Evolutionary conservation across 148 eudicot genomes (phyloP), one percentile per base, ranked within the genome.

Genomic region (Cornus suecica): DNA sequence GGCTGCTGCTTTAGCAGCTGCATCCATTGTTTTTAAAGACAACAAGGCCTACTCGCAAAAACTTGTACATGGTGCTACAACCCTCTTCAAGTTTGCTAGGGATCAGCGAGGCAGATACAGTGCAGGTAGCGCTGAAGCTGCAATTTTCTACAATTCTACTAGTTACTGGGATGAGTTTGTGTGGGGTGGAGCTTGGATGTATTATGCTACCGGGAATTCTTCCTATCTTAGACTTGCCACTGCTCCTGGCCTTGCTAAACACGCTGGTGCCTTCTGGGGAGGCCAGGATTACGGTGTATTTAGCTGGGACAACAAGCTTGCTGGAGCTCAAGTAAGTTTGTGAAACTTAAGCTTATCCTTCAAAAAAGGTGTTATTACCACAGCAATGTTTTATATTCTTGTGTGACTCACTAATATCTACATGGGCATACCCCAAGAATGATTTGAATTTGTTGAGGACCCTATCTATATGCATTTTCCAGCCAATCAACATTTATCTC

Each of bases 201-300:
- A 90, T 81, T 94, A 90, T 77, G 98, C 98, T 30, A 94, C 98
- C 15, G 98, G 98, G 37, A 91, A 94, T 74, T 48, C 82, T 60
- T 82, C 97, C 5, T 91, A 94, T 84, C 94, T 94, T 76, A 74
- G 74, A 26, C 88, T 94, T 67, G 94, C 97, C 42, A 94, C 97
- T 31, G 76, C 81, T 69, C 84, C 87, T 26, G 84, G 69, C 68
- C 73, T 91, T 66, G 98, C 94, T 54, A 90, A 81, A 80, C 94
- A 94, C 79, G 98, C 98, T 64, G 98, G 98, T 80, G 98, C 98
- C 25, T 94, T 94, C 77, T 88, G 88, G 89, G 92, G 94, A 66
- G 92, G 94, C 42, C 94, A 91, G 0, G 88, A 84, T 81, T 94
- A 94, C 78, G 98, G 98, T 71, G 98, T 94, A 8, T 28, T 94